Conservation (phyloP, 2,329 filamentous ascomycete species). For the Cladosporium sp. region DNA sequence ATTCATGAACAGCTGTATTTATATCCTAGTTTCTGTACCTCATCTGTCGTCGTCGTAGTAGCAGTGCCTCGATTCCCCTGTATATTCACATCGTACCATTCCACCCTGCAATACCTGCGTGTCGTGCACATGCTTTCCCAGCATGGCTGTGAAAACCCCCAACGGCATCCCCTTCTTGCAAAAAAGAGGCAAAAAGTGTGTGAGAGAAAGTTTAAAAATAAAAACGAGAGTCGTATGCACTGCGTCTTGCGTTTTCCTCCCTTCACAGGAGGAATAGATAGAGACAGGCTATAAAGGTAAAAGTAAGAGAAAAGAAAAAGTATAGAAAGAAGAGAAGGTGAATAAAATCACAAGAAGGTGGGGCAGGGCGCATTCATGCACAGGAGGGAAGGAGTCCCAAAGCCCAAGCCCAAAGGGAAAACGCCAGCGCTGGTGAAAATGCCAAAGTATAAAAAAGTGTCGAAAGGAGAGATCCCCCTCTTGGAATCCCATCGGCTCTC, state of each 20-base stretch:
- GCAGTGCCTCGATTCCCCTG: neutral
- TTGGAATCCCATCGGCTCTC: neutral
- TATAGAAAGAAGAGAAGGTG: neutral
- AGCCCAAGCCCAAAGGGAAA: neutral
- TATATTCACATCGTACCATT: neutral
- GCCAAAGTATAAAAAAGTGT: neutral
- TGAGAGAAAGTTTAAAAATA: neutral
- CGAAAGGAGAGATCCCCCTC: neutral
- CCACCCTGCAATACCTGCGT: neutral
- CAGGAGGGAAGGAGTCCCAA: neutral
- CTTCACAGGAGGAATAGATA: neutral
- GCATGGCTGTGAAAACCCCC: neutral
- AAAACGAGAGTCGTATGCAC: neutral
- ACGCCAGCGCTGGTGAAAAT: slow-evolving; percentile 12
- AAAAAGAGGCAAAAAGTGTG: neutral
- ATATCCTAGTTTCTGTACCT: neutral
- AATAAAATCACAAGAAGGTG: neutral
- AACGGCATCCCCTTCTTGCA: neutral
- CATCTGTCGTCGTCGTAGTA: neutral
- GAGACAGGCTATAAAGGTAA: neutral
- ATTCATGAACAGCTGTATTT: neutral
- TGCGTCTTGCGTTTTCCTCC: neutral
- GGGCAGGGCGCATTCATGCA: neutral
- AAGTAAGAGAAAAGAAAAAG: neutral
- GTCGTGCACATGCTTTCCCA: too few species aligned